Base-by-base conservation (phyloP, 1,284 basidiomycete species). In the Trichosporon ovoides region DNA sequence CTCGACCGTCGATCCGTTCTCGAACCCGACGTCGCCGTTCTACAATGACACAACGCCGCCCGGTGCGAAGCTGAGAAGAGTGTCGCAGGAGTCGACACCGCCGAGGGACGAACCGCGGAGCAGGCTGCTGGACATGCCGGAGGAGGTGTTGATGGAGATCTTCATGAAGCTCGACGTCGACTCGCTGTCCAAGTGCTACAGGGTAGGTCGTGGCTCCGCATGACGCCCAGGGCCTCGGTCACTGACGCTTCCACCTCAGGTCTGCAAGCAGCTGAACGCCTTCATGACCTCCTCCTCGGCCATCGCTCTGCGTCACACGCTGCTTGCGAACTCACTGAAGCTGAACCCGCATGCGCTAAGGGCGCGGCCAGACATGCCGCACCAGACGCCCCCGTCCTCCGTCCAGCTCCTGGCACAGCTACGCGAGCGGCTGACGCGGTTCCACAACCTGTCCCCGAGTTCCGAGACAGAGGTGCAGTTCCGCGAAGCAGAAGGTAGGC, bases 291-390 rank as follows among this genome's bases (percentile, higher is more conserved):
- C 63, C 7, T 72, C 71, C 19, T 61, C 73, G 2, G 60, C 63
- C 1, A 63, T 76, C 14, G 80, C 90, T 18, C 89, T 91, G 83
- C 85, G 85, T 24, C 86, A 85, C 61, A 87, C 88, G 0, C 87
- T 93, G 65, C 80, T 88, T 3, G 87, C 87, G 0, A 83, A 86
- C 0, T 89, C 89, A 70, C 82, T 90, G 7, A 83, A 86, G 59
- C 83, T 86, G 14, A 76, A 77, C 52, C 71, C 73, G 13, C 85
- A 84, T 60, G 63, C 66, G 6, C 40, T 66, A n/a, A n/a, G 24
- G 7, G 62, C 67, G 7, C 48, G 57, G 14, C 55, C 61, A 6
- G 34, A 54, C 36, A 60, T 67, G 43, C 55, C 62, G 1, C 52
- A 63, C 24, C 67, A 68, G 18, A 58, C 67, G n/a, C 75, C 77